Base-by-base conservation (phyloP, 2,329 filamentous ascomycete genomes). In the Fusarium caatingaense region DNA sequence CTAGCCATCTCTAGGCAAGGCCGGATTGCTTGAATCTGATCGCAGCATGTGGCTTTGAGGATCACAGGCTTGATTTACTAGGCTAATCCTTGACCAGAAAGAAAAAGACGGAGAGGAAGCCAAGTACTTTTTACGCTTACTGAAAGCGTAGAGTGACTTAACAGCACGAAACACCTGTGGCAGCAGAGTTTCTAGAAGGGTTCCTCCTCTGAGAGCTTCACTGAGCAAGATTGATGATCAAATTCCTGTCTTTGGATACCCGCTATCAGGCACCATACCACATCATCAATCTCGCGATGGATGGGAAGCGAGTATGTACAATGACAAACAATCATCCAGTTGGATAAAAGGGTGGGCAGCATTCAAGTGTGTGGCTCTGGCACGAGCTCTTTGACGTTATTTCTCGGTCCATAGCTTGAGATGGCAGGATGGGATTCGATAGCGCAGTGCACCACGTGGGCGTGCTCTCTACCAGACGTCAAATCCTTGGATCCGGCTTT, bases 271-370 rank as follows among this genome's bases (percentile, higher is more conserved):
- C 46, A 54, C n/a, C 28, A 18, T 44, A 50, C n/a, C 28, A 18
- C 28, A 30, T 27, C 9, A 18, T 67, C 42, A n/a, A 32, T 34
- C 41, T 34, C 28, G 20, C 41, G 55, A 65, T 45, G 41, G 34
- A 25, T 20, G 21, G 9, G 9, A 11, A 34, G 21, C 34, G 18
- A 18, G 34, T 37, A 37, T 37, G n/a, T 18, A 42, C 62, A 46
- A 66, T 66, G 61, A 69, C 67, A 72, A 64, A 37, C 55, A 58
- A 72, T 75, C 72, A 75, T 75, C 72, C 73, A 72, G 73, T 75
- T 58, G 34, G 28, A 53, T 62, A 69, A 56, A 58, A 53, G 34
- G 49, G 49, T 53, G 49, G 61, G 55, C 54, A 60, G 44, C 28
- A 32, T 41, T 37, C 23, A 50, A 58, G 62, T 44, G 56, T 54